phyloP scores from a whole-genome alignment of 139 green algal species.

The Tetradesmus lagerheimii region DNA sequence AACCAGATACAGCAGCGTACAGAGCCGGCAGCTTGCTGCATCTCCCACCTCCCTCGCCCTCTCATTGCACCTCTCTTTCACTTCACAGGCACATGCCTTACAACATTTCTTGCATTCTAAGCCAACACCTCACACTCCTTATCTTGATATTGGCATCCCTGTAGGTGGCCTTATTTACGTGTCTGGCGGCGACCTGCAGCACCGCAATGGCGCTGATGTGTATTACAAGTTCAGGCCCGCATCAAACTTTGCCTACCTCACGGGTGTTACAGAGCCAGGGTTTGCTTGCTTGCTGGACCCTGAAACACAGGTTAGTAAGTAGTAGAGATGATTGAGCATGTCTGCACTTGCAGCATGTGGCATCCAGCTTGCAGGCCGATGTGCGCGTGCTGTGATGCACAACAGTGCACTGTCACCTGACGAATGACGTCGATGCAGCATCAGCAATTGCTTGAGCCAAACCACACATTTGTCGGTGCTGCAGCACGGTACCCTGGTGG shows the following conservation, averaged over 20 bases:
- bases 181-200: constrained; percentile 28
- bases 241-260: constrained; percentile 41
- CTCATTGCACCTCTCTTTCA: background rate
- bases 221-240: constrained; percentile 46
- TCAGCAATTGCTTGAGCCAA: no score
- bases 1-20: no score
- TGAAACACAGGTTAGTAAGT: constrained; percentile 1
- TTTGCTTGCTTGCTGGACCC: constrained; percentile 37
- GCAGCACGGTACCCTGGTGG: no score
- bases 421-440: background rate
- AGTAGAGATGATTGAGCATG: background rate
- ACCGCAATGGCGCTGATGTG: constrained; percentile 42
- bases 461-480: no score
- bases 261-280: constrained; percentile 14
- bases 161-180: constrained; percentile 41
- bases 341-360: background rate
- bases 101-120: background rate
- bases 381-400: background rate
- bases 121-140: background rate
- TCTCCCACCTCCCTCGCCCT: background rate
- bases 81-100: background rate
- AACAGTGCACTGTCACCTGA: background rate
- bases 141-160: no score
- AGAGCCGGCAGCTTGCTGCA: no score
- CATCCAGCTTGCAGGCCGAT: background rate